phyloP scores from a whole-genome alignment of 2,329 filamentous ascomycete species.

The Byssoonygena ceratinophila region DNA sequence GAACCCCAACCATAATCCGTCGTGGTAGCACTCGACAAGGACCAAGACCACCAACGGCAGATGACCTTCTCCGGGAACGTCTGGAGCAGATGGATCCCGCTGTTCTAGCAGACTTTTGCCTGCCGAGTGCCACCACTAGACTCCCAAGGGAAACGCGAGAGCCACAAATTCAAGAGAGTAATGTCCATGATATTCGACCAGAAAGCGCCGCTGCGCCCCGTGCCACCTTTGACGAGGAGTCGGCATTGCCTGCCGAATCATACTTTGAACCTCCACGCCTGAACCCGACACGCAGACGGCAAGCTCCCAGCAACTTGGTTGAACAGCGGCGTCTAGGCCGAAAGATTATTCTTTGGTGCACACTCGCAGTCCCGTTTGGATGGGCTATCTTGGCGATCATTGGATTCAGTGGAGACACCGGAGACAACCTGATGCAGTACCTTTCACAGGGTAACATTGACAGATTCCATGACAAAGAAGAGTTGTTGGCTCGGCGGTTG shows the following conservation, averaged over 20 bases:
- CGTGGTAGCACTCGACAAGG: constrained; percentile 9
- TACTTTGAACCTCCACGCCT: constrained; percentile 17
- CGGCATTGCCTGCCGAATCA: constrained; percentile 1
- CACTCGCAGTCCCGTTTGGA: constrained; percentile 12
- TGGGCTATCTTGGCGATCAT: constrained; percentile 16
- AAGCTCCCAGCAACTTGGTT: neutral
- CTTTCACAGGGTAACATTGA: constrained; percentile 12
- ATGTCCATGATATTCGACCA: neutral
- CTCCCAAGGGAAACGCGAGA: neutral
- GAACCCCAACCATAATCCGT: constrained; percentile 10
- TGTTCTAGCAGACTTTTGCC: constrained; percentile 12
- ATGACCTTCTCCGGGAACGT: constrained; percentile 14
- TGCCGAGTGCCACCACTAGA: constrained; percentile 1
- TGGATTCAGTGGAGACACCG: constrained; percentile 9
- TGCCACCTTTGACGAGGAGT: constrained; percentile 11
- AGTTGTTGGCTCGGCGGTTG: constrained; percentile 12
- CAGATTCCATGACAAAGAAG: constrained; percentile 17
- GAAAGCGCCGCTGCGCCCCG: neutral
- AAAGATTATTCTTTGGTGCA: constrained; percentile 12
- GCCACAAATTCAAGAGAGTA: neutral
- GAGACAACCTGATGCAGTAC: constrained; percentile 14
- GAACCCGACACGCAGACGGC: constrained; percentile 2
- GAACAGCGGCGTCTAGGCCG: constrained; percentile 15
- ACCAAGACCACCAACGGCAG: constrained; percentile 1
- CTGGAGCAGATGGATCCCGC: constrained; percentile 14